Conservation (phyloP, 768 basidiomycete genomes). For the Mycena chlorophos region DNA sequence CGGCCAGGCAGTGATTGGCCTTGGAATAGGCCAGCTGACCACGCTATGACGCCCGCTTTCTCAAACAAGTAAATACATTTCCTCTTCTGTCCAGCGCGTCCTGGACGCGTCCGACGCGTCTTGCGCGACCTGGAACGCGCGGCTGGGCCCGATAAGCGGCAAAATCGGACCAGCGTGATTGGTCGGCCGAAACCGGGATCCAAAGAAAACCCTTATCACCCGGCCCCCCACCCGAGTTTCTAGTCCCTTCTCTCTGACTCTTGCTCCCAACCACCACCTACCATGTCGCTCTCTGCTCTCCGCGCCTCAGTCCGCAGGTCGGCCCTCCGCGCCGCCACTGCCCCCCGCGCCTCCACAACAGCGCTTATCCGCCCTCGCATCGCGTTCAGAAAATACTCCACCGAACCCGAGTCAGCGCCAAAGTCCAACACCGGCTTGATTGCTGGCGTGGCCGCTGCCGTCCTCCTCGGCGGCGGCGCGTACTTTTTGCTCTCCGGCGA, state of each 20-base stretch:
- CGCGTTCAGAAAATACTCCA: constrained; percentile 56
- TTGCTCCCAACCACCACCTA: constrained; percentile 24
- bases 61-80: too few species aligned
- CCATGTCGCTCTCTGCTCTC: constrained; percentile 60
- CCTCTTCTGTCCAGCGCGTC: too few species aligned
- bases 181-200: too few species aligned
- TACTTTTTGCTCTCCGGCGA: constrained; percentile 62
- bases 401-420: constrained; percentile 40
- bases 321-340: constrained; percentile 34
- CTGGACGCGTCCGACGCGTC: too few species aligned
- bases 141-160: too few species aligned
- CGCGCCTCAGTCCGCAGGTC: constrained; percentile 52
- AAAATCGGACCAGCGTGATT: too few species aligned
- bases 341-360: constrained; percentile 25
- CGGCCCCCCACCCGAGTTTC: background rate
- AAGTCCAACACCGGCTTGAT: constrained; percentile 62
- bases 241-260: constrained; percentile 15
- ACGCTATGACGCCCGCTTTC: too few species aligned
- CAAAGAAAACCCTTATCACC: constrained; percentile 1
- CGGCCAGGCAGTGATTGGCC: too few species aligned
- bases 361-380: constrained; percentile 39
- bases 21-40: too few species aligned
- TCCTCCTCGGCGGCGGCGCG: constrained; percentile 57
- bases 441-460: constrained; percentile 61
- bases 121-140: too few species aligned